Conservation (phyloP, 2,329 filamentous ascomycete species). For the Talaromyces sp. region DNA sequence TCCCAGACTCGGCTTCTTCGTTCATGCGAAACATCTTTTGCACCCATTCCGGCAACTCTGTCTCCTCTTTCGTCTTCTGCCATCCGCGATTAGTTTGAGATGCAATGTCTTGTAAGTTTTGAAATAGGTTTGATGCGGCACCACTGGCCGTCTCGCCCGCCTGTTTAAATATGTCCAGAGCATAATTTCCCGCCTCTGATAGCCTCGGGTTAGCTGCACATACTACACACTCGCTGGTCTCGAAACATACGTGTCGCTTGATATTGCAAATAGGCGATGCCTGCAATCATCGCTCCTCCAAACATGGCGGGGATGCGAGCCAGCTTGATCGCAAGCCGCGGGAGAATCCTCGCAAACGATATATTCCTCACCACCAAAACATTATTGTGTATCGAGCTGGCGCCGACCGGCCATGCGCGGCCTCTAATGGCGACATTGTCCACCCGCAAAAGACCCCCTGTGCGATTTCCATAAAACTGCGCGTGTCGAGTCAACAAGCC, state of each 20-base stretch:
- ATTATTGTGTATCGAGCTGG: slow-evolving; percentile 74
- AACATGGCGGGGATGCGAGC: slow-evolving; percentile 84
- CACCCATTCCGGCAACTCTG: slow-evolving; percentile 72
- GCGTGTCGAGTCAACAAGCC: slow-evolving; percentile 57
- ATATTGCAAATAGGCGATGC: slow-evolving; percentile 89
- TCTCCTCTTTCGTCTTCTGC: slow-evolving; percentile 73
- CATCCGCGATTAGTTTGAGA: slow-evolving; percentile 75
- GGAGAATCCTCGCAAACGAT: slow-evolving; percentile 65
- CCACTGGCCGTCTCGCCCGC: slow-evolving; percentile 66
- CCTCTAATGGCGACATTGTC: slow-evolving; percentile 58
- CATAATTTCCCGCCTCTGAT: slow-evolving; percentile 68
- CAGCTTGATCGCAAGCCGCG: slow-evolving; percentile 87
- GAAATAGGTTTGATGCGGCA: slow-evolving; percentile 65
- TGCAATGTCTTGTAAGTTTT: slow-evolving; percentile 67
- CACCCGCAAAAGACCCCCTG: slow-evolving; percentile 63
- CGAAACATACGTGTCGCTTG: slow-evolving; percentile 72
- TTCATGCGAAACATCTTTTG: slow-evolving; percentile 63
- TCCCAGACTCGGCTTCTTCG: slow-evolving; percentile 52
- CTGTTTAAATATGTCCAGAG: slow-evolving; percentile 66
- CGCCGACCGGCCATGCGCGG: slow-evolving; percentile 70
- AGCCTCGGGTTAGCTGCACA: slow-evolving; percentile 1
- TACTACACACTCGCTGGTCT: no score
- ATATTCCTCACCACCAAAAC: slow-evolving; percentile 58
- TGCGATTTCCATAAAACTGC: slow-evolving; percentile 56
- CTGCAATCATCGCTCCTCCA: slow-evolving; percentile 79